Percentiles rank a stretch among this genome's conserved stretches.
phyloP scores from a whole-genome alignment of 2,329 filamentous ascomycete species.

The Exophiala spinifera region DNA sequence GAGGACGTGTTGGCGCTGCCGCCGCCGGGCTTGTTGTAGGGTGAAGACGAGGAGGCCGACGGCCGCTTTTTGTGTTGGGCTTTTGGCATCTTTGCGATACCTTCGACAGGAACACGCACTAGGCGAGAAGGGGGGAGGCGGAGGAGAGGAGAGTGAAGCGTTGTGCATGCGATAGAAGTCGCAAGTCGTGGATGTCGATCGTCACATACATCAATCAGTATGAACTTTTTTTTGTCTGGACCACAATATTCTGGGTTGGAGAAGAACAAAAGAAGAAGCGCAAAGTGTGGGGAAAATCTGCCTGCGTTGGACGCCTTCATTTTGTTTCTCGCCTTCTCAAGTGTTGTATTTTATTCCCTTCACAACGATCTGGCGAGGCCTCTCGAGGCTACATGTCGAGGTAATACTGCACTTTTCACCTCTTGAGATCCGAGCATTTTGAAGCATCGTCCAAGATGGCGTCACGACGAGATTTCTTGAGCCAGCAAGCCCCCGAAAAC shows the following conservation, averaged over 20 bases:
- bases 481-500: conserved; percentile 78
- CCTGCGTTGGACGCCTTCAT: too few relatives aligned
- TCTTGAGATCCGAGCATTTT: too few relatives aligned
- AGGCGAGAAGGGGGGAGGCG: too few relatives aligned
- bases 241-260: too few relatives aligned
- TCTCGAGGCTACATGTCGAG: neutral
- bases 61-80: conserved; percentile 49
- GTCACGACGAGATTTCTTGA: conserved; percentile 78
- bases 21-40: conserved; percentile 17
- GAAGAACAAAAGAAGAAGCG: too few relatives aligned
- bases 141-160: neutral
- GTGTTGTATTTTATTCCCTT: too few relatives aligned
- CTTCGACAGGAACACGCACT: too few relatives aligned
- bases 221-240: too few relatives aligned
- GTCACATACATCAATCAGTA: too few relatives aligned
- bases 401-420: neutral
- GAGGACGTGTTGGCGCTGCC: conserved; percentile 36
- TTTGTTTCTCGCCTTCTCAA: too few relatives aligned
- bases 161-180: neutral
- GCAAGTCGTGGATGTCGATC: neutral
- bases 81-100: conserved; percentile 52
- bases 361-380: neutral
- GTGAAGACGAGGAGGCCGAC: neutral
- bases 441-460: conserved; percentile 38
- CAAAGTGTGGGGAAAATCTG: neutral